Evolutionary conservation across 2,329 filamentous ascomycete species (phyloP).

Genomic region (Dactylellina leptospora): DNA sequence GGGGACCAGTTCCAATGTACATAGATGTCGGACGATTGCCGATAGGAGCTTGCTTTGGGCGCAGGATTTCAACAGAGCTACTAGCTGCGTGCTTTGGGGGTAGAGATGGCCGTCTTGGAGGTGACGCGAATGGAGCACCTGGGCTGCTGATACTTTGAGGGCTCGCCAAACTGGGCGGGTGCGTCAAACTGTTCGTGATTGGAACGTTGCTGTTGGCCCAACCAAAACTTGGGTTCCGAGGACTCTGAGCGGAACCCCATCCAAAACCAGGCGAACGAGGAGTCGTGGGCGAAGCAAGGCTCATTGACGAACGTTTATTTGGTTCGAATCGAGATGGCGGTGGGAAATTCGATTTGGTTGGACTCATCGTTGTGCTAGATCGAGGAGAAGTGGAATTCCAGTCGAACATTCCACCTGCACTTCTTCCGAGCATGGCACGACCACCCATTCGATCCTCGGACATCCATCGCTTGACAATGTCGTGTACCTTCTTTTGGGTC

Average conservation of each 20-base stretch:
- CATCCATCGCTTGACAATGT: slow-evolving; percentile 51
- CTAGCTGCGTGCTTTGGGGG: slow-evolving; percentile 27
- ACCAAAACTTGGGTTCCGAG: slow-evolving; percentile 27
- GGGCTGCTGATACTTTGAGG: slow-evolving; percentile 4
- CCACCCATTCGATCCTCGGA: slow-evolving; percentile 46
- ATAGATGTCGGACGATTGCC: slow-evolving; percentile 38
- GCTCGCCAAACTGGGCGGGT: slow-evolving; percentile 5
- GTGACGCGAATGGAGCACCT: slow-evolving; percentile 8
- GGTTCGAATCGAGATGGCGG: slow-evolving; percentile 34
- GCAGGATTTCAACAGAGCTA: slow-evolving; percentile 45
- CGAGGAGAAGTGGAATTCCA: slow-evolving; percentile 55
- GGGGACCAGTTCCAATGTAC: slow-evolving; percentile 34
- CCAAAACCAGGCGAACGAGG: slow-evolving; percentile 41
- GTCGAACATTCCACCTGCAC: slow-evolving; percentile 49
- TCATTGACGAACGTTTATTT: slow-evolving; percentile 23
- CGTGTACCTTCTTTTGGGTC: slow-evolving; percentile 48
- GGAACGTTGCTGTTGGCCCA: slow-evolving; percentile 17
- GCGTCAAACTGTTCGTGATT: neutral
- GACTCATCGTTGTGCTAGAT: slow-evolving; percentile 23
- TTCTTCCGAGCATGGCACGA: slow-evolving; percentile 42
- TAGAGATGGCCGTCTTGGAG: slow-evolving; percentile 1
- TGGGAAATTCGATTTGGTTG: slow-evolving; percentile 22
- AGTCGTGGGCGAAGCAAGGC: slow-evolving; percentile 14
- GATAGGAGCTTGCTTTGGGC: slow-evolving; percentile 17
- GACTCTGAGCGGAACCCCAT: slow-evolving; percentile 42